Base-by-base conservation (phyloP, 2,329 filamentous ascomycete genomes). In the Pseudocercospora musae region DNA sequence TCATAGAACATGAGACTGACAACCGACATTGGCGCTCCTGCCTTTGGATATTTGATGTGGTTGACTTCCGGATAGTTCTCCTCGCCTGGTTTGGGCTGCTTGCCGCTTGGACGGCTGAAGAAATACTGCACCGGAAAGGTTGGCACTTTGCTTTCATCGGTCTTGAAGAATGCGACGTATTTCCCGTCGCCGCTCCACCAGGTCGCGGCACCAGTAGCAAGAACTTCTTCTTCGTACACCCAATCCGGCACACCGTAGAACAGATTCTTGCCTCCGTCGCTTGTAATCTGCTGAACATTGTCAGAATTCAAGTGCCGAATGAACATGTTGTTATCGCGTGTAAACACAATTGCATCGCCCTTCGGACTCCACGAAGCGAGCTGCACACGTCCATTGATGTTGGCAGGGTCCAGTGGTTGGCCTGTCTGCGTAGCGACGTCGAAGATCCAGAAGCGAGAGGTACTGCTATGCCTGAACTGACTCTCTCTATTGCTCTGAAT, bases 231-330 rank as follows among this genome's bases (percentile, higher is more conserved):
- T 73, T 96, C 91, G 71, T 96, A 96, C 0, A 98, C 95, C 95
- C 95, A 99, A 75, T 99, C 96, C 0, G 95, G 95, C 20, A 97
- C 87, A 18, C 95, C 95, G 71, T 99, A 97, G 77, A 99, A 99
- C 63, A 95, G 86, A 69, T 98, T 87, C 0, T 87, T 81, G 0
- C 94, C 91, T 11, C 96, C 95, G 73, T 99, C 94, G 58, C 82
- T 86, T 1, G 95, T 98, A 69, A 99, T 89, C 65, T 89, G 86
- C 4, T 84, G 82, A 4, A 91, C 84, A 15, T 83, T 78, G 20
- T 85, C 79, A 3, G 83, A 84, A 11, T 82, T 78, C 29, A 91
- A 71, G 58, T 86, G 87, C 57, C 95, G 88, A 49, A 98, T 79
- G 73, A 87, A 98, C 71, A 99, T 80, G 75, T 99, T 96, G 78